Percentiles rank a stretch among this genome's conserved stretches.
Conservation (phyloP, 208 protist genomes). For the Leishmania major region DNA sequence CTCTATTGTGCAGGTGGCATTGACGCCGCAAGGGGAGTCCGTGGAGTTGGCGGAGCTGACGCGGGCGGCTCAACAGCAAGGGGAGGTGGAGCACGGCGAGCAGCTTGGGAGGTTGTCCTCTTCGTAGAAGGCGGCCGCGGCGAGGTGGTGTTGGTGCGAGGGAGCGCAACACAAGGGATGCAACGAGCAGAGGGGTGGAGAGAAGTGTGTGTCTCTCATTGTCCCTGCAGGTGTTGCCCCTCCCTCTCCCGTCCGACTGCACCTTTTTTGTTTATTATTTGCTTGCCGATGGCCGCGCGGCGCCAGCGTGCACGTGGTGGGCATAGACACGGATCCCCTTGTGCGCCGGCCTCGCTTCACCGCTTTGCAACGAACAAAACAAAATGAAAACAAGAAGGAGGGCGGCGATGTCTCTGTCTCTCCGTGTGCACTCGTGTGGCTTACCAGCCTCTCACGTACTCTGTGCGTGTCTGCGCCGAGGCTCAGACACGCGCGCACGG, state of each 20-base stretch:
- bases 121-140: not conserved
- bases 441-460: not conserved
- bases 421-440: not conserved
- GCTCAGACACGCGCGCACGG: not conserved
- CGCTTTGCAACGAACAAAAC: not conserved
- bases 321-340: not conserved
- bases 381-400: not conserved
- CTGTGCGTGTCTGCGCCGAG: not conserved
- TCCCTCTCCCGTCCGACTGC: not conserved
- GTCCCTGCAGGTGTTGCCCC: not conserved
- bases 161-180: not conserved
- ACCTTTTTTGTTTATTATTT: not conserved
- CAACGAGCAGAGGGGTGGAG: not conserved
- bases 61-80: slow-evolving; percentile 41
- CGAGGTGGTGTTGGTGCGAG: not conserved
- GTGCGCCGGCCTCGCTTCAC: not conserved
- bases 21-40: slow-evolving; percentile 32
- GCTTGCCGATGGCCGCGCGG: not conserved
- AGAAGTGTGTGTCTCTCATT: not conserved
- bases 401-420: not conserved
- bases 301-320: not conserved
- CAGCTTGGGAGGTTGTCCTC: not conserved
- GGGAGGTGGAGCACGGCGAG: slow-evolving; percentile 21
- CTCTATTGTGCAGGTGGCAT: slow-evolving; percentile 63
- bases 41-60: slow-evolving; percentile 34